Percentiles rank a stretch among this genome's conserved stretches.
Conservation (phyloP, 805 yeast genomes). For the Candida ulmi region DNA sequence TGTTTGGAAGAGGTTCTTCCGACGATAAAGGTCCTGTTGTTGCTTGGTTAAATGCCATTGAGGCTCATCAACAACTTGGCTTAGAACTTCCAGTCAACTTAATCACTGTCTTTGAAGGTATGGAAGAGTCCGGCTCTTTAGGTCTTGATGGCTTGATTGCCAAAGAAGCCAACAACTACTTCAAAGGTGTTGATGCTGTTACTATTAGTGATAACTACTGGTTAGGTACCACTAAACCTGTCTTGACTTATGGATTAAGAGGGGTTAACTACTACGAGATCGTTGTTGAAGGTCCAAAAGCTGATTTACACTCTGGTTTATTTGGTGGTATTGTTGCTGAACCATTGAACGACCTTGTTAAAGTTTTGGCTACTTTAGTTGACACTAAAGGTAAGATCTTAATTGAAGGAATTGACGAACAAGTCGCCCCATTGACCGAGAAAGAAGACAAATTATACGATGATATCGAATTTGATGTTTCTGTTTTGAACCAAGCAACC, state of each 20-base stretch:
- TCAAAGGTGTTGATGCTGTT: constrained; percentile 87
- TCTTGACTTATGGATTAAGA: constrained; percentile 93
- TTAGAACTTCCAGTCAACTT: constrained; percentile 91
- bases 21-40: constrained; percentile 98
- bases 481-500: constrained; percentile 80
- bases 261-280: constrained; percentile 94
- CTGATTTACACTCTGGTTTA: constrained; percentile 95
- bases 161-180: constrained; percentile 71
- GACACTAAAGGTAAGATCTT: constrained; percentile 75
- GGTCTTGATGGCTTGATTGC: constrained; percentile 85
- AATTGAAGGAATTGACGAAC: constrained; percentile 84
- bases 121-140: constrained; percentile 97
- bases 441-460: constrained; percentile 78
- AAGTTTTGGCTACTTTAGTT: constrained; percentile 72
- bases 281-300: constrained; percentile 82
- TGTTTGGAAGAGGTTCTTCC: constrained; percentile 91
- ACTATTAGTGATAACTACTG: constrained; percentile 97
- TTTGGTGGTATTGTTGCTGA: constrained; percentile 97
- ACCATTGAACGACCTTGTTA: constrained; percentile 90
- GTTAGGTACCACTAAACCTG: constrained; percentile 97
- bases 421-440: constrained; percentile 91
- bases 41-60: constrained; percentile 91
- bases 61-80: constrained; percentile 83
- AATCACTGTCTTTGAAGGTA: constrained; percentile 92
- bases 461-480: constrained; percentile 75